Evolutionary conservation across 1,139 yeast genomes (phyloP).

Genomic region (Saccharomyces pastorianus): DNA sequence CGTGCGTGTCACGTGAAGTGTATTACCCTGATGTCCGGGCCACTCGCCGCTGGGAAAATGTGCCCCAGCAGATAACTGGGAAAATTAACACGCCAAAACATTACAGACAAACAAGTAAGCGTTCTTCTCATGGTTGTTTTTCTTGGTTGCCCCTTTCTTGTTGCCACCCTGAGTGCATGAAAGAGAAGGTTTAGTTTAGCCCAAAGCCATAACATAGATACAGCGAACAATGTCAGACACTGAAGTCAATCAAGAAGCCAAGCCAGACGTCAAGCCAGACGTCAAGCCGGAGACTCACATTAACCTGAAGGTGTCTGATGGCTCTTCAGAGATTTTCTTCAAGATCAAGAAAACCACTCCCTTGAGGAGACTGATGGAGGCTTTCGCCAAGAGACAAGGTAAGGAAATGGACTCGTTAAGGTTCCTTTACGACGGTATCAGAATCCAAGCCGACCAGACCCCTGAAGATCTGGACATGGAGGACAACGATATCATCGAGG

Average conservation of each 20-base stretch:
- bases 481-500: slow-evolving; percentile 94
- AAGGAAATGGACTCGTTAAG: slow-evolving; percentile 75
- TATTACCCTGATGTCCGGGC: no score
- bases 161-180: not conserved
- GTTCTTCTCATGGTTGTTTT: not conserved
- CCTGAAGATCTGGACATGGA: slow-evolving; percentile 89
- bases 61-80: no score
- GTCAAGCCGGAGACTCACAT: slow-evolving; percentile 67
- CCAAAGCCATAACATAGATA: not conserved
- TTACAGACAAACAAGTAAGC: not conserved
- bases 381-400: slow-evolving; percentile 96
- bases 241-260: slow-evolving; percentile 18
- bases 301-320: slow-evolving; percentile 89
- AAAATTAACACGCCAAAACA: not conserved
- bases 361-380: slow-evolving; percentile 91
- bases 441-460: slow-evolving; percentile 84
- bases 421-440: slow-evolving; percentile 87
- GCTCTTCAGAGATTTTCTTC: slow-evolving; percentile 88
- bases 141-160: not conserved
- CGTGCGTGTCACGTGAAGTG: no score
- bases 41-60: no score
- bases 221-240: slow-evolving; percentile 27
- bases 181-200: not conserved
- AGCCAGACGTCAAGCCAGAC: slow-evolving; percentile 32
- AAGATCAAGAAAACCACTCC: slow-evolving; percentile 91